Evolutionary conservation across 148 eudicot genomes (phyloP), one percentile per base, ranked within the genome.

Genomic region (Camellia granthamiana): DNA sequence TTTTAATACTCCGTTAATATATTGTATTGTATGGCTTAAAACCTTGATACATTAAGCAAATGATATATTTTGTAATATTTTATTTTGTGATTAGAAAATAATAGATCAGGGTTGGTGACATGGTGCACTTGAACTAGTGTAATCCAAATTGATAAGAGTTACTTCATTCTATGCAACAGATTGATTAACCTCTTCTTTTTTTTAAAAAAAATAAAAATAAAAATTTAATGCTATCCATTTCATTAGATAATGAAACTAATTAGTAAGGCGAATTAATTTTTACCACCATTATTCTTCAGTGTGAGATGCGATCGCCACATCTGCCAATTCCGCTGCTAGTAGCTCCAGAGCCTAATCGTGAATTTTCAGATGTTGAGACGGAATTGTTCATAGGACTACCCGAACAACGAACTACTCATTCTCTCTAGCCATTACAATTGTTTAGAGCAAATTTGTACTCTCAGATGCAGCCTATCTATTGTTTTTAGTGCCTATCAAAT

Each of bases 331-430:
- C 11, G 41, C 54, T 8, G 56, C 51, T 63, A 11, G 78, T 68
- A 7, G 76, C 83, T 30, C 38, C 38, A 1, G 38, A 30, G 38
- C 38, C 38, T 46, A 58, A 58, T 13, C 46, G 71, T 16, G 76
- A 42, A 66, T 47, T 77, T 19, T 49, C 69, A 23, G 90, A 86
- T 54, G 89, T 88, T 7, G 90, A 90, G 78, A 90, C 90, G 1
- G 89, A 78, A 10, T 76, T 90, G 69, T 86, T 88, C 77, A 86
- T 90, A 52, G 92, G 92, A 69, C 90, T 69, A 9, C 90, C 90
- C 1, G 85, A 81, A 75, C 74, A 74, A 78, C 30, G 83, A 74
- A 77, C 38, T 30, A 30, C 38, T 30, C 38, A 30, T 30, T 30
- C 38, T 30, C 38, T 30, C 1, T 71, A 62, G 18, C 5, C 18